A percentile compares a stretch with the other conserved stretches of the same genome.
phyloP scores from a whole-genome alignment of 306 rosid genomes.

The Spatholobus suberectus region DNA sequence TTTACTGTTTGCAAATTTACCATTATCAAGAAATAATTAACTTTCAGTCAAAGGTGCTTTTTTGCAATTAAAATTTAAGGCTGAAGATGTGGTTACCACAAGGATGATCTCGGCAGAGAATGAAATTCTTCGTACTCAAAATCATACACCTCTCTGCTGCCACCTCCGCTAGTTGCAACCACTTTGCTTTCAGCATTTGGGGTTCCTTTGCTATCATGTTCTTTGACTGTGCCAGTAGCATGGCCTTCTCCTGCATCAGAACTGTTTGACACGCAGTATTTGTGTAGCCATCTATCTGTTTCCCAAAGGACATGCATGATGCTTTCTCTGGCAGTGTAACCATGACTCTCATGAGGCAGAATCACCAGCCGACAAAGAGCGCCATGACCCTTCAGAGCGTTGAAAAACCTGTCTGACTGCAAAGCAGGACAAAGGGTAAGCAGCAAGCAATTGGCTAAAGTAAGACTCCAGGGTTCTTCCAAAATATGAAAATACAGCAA shows the following conservation, averaged over 20 bases:
- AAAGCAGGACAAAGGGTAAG: slow-evolving; percentile 39
- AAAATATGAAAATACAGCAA: slow-evolving; percentile 20
- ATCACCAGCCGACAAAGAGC: slow-evolving; percentile 94
- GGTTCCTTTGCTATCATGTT: slow-evolving; percentile 49
- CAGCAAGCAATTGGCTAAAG: slow-evolving; percentile 33
- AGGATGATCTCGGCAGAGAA: slow-evolving; percentile 66
- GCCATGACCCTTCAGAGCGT: slow-evolving; percentile 97
- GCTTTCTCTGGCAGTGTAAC: slow-evolving; percentile 91
- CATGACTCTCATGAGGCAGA: slow-evolving; percentile 96
- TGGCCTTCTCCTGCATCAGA: slow-evolving; percentile 51
- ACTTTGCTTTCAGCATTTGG: slow-evolving; percentile 62
- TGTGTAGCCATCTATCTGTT: slow-evolving; percentile 96
- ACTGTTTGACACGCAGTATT: slow-evolving; percentile 62
- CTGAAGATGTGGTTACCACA: slow-evolving; percentile 70
- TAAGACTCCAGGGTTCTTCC: slow-evolving; percentile 26
- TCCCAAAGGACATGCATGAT: slow-evolving; percentile 99
- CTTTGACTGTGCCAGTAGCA: slow-evolving; percentile 48
- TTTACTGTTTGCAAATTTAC: neutral
- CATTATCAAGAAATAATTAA: slow-evolving; percentile 24
- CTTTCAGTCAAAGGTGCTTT: neutral
- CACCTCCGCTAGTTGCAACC: slow-evolving; percentile 73
- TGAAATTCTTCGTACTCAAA: slow-evolving; percentile 54
- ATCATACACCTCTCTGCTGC: slow-evolving; percentile 63
- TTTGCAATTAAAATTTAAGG: neutral
- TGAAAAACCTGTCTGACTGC: slow-evolving; percentile 98